Evolutionary conservation across 306 rosid genomes (phyloP), one percentile per base, ranked within the genome.

Genomic region (Cucumis hystrix): DNA sequence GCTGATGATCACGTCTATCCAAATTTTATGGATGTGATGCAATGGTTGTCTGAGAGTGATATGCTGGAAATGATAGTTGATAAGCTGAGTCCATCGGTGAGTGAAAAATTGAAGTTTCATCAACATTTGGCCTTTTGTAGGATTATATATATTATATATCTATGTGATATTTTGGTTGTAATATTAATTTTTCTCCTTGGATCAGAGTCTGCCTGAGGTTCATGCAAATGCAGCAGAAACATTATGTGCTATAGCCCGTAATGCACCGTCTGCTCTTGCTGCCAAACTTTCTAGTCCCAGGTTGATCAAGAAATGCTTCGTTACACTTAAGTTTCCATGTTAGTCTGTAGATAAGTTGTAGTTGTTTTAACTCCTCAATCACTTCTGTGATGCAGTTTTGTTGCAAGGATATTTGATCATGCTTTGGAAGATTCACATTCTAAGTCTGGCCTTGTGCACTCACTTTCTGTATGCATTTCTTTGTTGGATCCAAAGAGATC

Each of bases 181-280:
- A 86, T 77, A 60, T 37, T 64, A 74, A 49, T 39, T 68, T 80
- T 61, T 77, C 79, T 79, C 77, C 79, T 77, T 82, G 76, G 80
- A 84, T 45, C 93, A 96, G 98, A 84, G 91, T 89, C 59, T 93
- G 78, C 89, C 99, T 69, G 98, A 96, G 89, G 98, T 96, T 79
- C 93, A 96, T 83, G 94, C 96, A 65, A 96, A 96, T 81, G 98
- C 84, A 0, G 99, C 98, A 8, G 99, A 96, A 85, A 96, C 99
- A 57, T 80, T 96, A 51, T 91, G 96, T 83, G 86, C 99, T 73
- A 91, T 92, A 75, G 90, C 96, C 49, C 87, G 92, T 74, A 96
- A 86, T 91, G 89, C 92, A 39, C 89, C 98, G 4, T 96, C 99
- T 49, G 85, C 99, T 73, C 84, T 96, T 56, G 99, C 97, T 77